These are phyloP conservation scores for Irpex rosettiformis DNA, from an alignment of 1,284 basidiomycete species.

Conservation along the genomic window DNA sequence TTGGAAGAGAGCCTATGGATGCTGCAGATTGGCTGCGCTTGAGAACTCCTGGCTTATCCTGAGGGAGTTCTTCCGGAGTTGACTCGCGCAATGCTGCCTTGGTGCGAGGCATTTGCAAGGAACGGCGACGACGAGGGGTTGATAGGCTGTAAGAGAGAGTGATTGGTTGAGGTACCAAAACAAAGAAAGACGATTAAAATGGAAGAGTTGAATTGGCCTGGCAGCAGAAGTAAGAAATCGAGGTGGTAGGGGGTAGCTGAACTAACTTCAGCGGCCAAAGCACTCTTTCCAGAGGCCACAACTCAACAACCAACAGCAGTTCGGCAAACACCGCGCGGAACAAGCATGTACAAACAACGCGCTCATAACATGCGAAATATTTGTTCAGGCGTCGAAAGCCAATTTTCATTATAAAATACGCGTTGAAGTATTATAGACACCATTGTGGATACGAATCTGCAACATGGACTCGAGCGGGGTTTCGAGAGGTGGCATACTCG, in stretches of 20 bases:
- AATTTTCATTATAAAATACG: too few relatives aligned
- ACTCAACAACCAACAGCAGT: not conserved
- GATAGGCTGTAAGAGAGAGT: not conserved
- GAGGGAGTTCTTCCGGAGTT: slow-evolving; percentile 11
- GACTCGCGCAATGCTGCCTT: slow-evolving; percentile 6
- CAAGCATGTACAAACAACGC: slow-evolving; percentile 2
- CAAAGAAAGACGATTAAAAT: not conserved
- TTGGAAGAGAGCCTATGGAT: slow-evolving; percentile 30
- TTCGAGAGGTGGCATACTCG: not conserved
- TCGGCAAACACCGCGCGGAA: not conserved
- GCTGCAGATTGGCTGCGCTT: slow-evolving; percentile 19
- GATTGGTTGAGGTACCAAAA: not conserved
- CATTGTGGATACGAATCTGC: not conserved
- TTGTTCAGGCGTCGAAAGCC: not conserved
- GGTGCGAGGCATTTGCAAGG: slow-evolving; percentile 11
- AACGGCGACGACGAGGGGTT: not conserved
- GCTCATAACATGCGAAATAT: not conserved
- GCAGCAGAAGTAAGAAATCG: not conserved
- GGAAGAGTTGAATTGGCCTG: not conserved
- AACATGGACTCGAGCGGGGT: too few relatives aligned
- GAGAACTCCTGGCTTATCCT: slow-evolving; percentile 9
- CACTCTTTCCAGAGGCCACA: not conserved
- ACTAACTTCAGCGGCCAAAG: not conserved
- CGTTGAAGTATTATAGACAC: too few relatives aligned
- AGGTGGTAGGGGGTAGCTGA: not conserved